Base-by-base conservation (phyloP, 148 eudicot species). In the Amaranthus hypochondriacus region DNA sequence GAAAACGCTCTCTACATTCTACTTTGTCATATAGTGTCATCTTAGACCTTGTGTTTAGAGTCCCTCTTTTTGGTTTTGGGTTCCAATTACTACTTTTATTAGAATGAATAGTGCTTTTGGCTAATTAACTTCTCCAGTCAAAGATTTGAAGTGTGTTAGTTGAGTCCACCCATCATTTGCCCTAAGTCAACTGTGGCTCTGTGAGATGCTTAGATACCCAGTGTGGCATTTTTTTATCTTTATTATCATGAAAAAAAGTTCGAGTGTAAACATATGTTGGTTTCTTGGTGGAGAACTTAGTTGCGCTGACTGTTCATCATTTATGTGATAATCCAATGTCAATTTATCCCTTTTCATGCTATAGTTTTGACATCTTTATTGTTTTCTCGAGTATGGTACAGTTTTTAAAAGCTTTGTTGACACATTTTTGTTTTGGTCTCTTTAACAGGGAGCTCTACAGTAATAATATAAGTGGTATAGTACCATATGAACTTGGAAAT, bases 401-500 rank as follows among this genome's bases (percentile, higher is more conserved):
- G 18, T 51, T 18, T 18, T 8, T 3, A 7, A 48, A 21, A 15
- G 47, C 51, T 47, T 10, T 61, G 52, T 69, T 42, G 47, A 9
- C 53, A 39, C 43, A 39, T 65, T 53, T 56, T 73, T 47, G 7
- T 14, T 56, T 62, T 21, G 4, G 9, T 62, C 63, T 9, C 7
- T 55, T 68, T 67, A 61, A 74, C 92, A 93, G 98, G 89, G 96
- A 89, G 73, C 94, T 93, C 48, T 89, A 85, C 81, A 87, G 89
- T 68, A 93, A 90, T 78, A 90, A 84, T 78, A 87, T 93, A 59
- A 87, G 83, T 79, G 98, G 98, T 61, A 53, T 56, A 69, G 68
- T 93, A 79, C 96, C 96, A 55, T 2, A 6, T 64, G 96, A 87
- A 82, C 89, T 93, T 39, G 98, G 98, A 66, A 87, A 90, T 67